Percentiles rank a stretch among this genome's conserved stretches.
phyloP scores from a whole-genome alignment of 768 basidiomycete species.

The Auricularia sp. region DNA sequence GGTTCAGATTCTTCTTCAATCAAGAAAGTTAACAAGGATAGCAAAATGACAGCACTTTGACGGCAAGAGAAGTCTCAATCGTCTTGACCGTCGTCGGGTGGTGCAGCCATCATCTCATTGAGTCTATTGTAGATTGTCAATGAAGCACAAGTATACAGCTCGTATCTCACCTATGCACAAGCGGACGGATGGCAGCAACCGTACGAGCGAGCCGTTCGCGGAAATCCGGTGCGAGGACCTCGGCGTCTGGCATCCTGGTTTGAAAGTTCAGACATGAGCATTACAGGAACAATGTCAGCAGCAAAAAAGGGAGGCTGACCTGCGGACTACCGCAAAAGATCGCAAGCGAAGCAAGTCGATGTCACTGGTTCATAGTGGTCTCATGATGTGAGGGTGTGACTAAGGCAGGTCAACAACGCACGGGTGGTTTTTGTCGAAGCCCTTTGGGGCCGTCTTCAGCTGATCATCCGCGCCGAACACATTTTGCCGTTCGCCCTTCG shows the following conservation, averaged over 20 bases:
- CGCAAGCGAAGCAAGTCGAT: constrained; percentile 87
- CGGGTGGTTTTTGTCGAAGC: constrained; percentile 73
- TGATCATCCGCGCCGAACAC: constrained; percentile 85
- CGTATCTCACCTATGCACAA: constrained; percentile 58
- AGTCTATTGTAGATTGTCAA: constrained; percentile 32
- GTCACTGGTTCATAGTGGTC: constrained; percentile 39
- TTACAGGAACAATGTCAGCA: background rate
- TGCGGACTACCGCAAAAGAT: constrained; percentile 56
- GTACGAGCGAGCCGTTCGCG: constrained; percentile 48
- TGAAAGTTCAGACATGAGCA: no score
- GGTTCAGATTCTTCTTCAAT: background rate
- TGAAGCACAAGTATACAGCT: constrained; percentile 12
- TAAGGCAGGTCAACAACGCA: constrained; percentile 20
- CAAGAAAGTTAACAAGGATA: background rate
- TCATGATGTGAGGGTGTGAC: no score
- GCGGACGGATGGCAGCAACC: constrained; percentile 50
- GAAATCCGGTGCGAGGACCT: constrained; percentile 61
- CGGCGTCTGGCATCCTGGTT: constrained; percentile 36
- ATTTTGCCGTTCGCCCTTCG: constrained; percentile 54
- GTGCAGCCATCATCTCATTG: constrained; percentile 62
- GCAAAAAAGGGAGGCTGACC: constrained; percentile 24
- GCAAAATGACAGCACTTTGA: background rate
- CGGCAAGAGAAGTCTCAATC: background rate
- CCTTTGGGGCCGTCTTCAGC: constrained; percentile 86
- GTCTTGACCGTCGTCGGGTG: constrained; percentile 12